Base-by-base conservation (phyloP, 2,329 filamentous ascomycete genomes). In the Exophiala bonariae region DNA sequence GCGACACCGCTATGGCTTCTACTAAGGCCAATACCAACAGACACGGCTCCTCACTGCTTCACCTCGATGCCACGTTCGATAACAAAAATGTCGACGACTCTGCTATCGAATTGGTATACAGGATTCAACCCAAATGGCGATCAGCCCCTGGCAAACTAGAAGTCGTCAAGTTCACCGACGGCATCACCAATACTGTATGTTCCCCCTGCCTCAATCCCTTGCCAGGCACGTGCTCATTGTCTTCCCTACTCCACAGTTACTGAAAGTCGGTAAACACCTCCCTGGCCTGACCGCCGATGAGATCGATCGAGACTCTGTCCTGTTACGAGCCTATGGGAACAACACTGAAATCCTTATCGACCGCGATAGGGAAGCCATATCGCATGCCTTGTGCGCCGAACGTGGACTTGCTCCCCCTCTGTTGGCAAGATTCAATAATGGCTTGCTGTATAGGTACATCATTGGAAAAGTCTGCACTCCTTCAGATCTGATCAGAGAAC, bases 331-430 rank as follows among this genome's bases (percentile, higher is more conserved):
- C 53, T 99, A 96, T 69, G 93, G 93, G 60, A 85, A 93, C 66
- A 89, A 91, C 55, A 97, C 93, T 58, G 90, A 95, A 64, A 80
- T 97, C 44, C 80, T 99, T 60, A 99, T 99, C 71, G 93, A 99
- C 73, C 87, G 93, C 58, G 88, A 96, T 73, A 79, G 79, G 67
- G 81, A 84, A 71, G 77, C 78, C 34, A 74, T 68, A 49, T 81
- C 82, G 65, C 93, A 99, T 71, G 90, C 90, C 65, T 79, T 96
- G 47, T 83, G 97, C 54, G 89, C 91, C 72, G 82, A 81, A 58
- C 77, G 90, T 61, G 82, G 84, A 60, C 83, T 99, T 44, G 93
- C 93, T 16, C 93, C 93, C 30, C 77, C 87, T 52, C 78, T 99
- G 42, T 80, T 97, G 49, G 93, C 91, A 44, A 86, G 91, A 57